These are phyloP conservation scores for Turritis glabra DNA, from an alignment of 345 rosid genomes.

Conservation along the genomic window DNA sequence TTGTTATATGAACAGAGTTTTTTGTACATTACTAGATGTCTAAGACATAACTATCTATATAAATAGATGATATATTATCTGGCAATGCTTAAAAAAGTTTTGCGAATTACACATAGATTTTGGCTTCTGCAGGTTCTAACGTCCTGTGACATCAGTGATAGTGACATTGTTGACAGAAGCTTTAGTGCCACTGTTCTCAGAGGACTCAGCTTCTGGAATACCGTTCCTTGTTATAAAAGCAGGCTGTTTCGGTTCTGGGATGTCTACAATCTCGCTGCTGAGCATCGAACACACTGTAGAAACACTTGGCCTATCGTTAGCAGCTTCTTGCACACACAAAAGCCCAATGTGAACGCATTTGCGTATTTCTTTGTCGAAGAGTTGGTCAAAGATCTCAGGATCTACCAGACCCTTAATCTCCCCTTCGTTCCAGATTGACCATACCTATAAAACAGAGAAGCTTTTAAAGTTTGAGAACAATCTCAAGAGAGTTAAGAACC, in stretches of 20 bases:
- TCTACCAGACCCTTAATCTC: slow-evolving; percentile 21
- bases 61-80: slow-evolving; percentile 12
- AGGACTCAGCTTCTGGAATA: slow-evolving; percentile 26
- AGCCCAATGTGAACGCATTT: slow-evolving; percentile 47
- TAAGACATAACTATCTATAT: not conserved
- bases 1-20: not conserved
- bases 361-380: slow-evolving; percentile 32
- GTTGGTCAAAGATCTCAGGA: slow-evolving; percentile 31
- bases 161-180: slow-evolving; percentile 34
- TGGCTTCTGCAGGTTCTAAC: slow-evolving; percentile 21
- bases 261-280: slow-evolving; percentile 33
- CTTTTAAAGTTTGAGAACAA: not conserved
- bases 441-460: slow-evolving; percentile 32
- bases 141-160: slow-evolving; percentile 31
- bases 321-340: slow-evolving; percentile 44
- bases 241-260: slow-evolving; percentile 26
- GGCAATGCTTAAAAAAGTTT: not conserved
- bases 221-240: slow-evolving; percentile 29
- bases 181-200: slow-evolving; percentile 31
- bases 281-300: slow-evolving; percentile 36
- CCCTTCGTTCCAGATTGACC: slow-evolving; percentile 39
- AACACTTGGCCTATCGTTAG: slow-evolving; percentile 45
- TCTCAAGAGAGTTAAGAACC: not conserved
- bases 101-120: not conserved
- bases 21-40: slow-evolving; percentile 11